Conservation (phyloP, 2,329 filamentous ascomycete genomes). For the Tolypocladium sp. region DNA sequence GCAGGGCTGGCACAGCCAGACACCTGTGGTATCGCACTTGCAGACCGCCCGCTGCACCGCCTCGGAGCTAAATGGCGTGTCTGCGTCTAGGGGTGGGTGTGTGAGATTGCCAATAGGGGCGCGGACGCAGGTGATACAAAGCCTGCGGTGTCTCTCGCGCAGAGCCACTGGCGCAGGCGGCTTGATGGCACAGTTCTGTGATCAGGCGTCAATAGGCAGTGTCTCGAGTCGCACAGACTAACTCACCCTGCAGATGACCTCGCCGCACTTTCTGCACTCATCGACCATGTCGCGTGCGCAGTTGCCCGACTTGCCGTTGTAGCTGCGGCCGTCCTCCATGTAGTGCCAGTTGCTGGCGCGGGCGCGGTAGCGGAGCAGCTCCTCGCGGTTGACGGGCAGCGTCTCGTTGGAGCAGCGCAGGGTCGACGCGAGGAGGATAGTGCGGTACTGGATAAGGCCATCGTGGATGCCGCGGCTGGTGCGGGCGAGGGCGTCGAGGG, state of each 20-base stretch:
- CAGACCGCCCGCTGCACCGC: slow-evolving; percentile 48
- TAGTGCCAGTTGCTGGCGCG: slow-evolving; percentile 50
- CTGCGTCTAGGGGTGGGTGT: slow-evolving; percentile 32
- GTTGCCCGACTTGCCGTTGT: slow-evolving; percentile 59
- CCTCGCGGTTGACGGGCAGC: slow-evolving; percentile 42
- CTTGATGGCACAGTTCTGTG: slow-evolving; percentile 83
- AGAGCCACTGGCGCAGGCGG: slow-evolving; percentile 60
- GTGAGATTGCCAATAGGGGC: slow-evolving; percentile 55
- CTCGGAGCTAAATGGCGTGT: slow-evolving; percentile 40
- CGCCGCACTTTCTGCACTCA: slow-evolving; percentile 70
- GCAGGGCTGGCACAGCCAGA: slow-evolving; percentile 84
- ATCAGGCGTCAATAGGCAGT: slow-evolving; percentile 2
- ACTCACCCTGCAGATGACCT: slow-evolving; percentile 72
- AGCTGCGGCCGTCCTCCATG: slow-evolving; percentile 45
- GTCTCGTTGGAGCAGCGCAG: slow-evolving; percentile 72
- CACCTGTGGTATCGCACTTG: slow-evolving; percentile 42
- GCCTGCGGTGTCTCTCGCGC: slow-evolving; percentile 67
- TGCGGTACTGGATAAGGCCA: slow-evolving; percentile 70
- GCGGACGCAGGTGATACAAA: slow-evolving; percentile 68
- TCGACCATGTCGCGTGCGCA: slow-evolving; percentile 85
- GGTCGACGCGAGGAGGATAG: slow-evolving; percentile 62
- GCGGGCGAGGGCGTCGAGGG: slow-evolving; percentile 71
- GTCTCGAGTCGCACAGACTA: not conserved
- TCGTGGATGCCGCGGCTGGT: slow-evolving; percentile 74
- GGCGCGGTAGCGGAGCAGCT: slow-evolving; percentile 47